These are phyloP conservation scores for Euphorbia lathyris DNA, from an alignment of 345 rosid species.

Conservation along the genomic window DNA sequence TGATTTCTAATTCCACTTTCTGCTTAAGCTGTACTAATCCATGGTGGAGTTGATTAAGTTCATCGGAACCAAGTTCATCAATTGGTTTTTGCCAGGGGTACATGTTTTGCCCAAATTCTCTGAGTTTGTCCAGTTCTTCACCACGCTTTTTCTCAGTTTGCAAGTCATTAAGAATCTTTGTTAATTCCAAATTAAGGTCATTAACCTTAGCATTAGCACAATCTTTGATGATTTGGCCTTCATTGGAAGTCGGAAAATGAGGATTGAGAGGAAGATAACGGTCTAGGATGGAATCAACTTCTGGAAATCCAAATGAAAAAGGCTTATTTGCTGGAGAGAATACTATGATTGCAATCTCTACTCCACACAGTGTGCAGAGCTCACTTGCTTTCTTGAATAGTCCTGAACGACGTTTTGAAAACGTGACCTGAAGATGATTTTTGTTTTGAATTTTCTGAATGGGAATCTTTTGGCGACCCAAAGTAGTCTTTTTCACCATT, in stretches of 20 bases:
- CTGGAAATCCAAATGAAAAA: slow-evolving; percentile 26
- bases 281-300: slow-evolving; percentile 11
- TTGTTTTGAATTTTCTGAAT: slow-evolving; percentile 26
- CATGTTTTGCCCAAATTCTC: not conserved
- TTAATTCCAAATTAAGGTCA: slow-evolving; percentile 39
- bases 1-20: slow-evolving; percentile 3
- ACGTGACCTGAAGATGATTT: slow-evolving; percentile 29
- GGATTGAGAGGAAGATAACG: slow-evolving; percentile 26
- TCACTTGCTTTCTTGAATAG: slow-evolving; percentile 32
- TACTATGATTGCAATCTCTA: slow-evolving; percentile 22
- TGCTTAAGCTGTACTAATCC: slow-evolving; percentile 19
- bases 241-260: slow-evolving; percentile 5
- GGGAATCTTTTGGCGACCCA: slow-evolving; percentile 29
- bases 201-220: slow-evolving; percentile 37
- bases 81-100: not conserved
- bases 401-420: slow-evolving; percentile 21
- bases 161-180: slow-evolving; percentile 19
- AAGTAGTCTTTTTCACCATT: slow-evolving; percentile 20
- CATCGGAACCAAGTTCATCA: slow-evolving; percentile 9
- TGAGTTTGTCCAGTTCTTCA: slow-evolving; percentile 11
- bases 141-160: slow-evolving; percentile 15
- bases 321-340: slow-evolving; percentile 27
- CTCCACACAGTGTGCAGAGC: slow-evolving; percentile 27
- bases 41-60: slow-evolving; percentile 12
- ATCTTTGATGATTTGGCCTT: slow-evolving; percentile 38